Evolutionary conservation across 345 rosid genomes (phyloP).

Genomic region (Heritiera fomes): DNA sequence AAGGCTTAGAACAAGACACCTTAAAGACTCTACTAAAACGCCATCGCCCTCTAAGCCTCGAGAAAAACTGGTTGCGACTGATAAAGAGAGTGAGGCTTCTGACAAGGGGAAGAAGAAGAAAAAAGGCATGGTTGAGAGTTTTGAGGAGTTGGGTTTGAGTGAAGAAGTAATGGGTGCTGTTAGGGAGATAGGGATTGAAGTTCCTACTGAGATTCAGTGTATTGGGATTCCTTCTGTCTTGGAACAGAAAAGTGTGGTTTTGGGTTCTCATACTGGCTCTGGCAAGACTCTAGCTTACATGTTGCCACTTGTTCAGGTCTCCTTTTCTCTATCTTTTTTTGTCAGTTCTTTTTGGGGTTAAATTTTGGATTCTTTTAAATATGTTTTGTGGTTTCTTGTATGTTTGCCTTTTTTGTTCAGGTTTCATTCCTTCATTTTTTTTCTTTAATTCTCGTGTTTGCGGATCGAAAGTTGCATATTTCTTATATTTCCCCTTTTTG

Average conservation of each 20-base stretch:
- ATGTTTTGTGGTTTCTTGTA: not conserved
- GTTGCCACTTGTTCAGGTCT: conserved; percentile 91
- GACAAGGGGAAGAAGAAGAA: conserved; percentile 15
- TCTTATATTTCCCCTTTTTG: not conserved
- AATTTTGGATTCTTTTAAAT: too few relatives aligned
- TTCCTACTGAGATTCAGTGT: conserved; percentile 94
- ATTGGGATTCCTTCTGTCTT: conserved; percentile 81
- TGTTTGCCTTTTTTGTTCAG: not conserved
- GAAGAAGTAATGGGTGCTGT: conserved; percentile 87
- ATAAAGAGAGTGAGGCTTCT: conserved; percentile 26
- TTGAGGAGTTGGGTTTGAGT: conserved; percentile 74
- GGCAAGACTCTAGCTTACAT: conserved; percentile 91
- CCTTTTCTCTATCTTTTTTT: conserved; percentile 1
- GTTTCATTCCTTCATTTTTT: not conserved
- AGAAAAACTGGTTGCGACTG: conserved; percentile 16
- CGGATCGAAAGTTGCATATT: not conserved
- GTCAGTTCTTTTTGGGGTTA: too few relatives aligned
- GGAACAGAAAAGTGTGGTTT: conserved; percentile 76
- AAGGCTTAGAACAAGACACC: conserved; percentile 71
- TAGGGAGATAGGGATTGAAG: conserved; percentile 70
- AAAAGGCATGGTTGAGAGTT: conserved; percentile 51
- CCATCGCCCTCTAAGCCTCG: conserved; percentile 23
- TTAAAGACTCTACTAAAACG: conserved; percentile 51
- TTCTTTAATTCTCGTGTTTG: not conserved
- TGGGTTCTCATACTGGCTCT: conserved; percentile 97